phyloP scores from a whole-genome alignment of 2,329 filamentous ascomycete species.

The Beauveria sp. region DNA sequence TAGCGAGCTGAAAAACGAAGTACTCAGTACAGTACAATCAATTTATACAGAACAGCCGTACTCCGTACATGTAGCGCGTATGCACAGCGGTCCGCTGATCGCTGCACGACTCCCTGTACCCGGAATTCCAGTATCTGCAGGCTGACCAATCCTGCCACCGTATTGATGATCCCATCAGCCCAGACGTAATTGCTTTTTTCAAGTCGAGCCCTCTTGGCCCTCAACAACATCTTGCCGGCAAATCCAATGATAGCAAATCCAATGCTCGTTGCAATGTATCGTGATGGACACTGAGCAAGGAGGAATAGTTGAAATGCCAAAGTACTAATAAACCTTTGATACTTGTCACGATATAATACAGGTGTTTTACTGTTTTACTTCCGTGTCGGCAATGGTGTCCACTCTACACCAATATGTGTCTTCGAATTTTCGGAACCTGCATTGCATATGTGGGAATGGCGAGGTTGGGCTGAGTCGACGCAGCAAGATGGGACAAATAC shows the following conservation, averaged over 20 bases:
- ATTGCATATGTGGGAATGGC: no score
- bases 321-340: background rate
- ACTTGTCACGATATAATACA: no score
- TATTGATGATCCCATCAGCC: background rate
- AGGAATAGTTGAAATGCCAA: background rate
- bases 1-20: background rate
- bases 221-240: background rate
- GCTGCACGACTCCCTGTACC: background rate
- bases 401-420: no score
- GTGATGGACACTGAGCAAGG: no score
- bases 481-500: no score
- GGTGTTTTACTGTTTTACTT: no score
- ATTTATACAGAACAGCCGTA: no score
- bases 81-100: background rate
- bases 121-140: background rate
- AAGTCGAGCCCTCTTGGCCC: background rate
- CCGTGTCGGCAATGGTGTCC: no score
- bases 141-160: background rate
- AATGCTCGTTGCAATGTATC: no score
- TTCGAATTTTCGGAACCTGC: no score
- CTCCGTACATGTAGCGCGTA: background rate
- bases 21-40: background rate
- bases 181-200: background rate
- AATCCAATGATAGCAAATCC: background rate
- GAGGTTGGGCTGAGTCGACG: no score